Conservation (phyloP, 2,329 filamentous ascomycete species). For the Pseudogymnoascus sp. region DNA sequence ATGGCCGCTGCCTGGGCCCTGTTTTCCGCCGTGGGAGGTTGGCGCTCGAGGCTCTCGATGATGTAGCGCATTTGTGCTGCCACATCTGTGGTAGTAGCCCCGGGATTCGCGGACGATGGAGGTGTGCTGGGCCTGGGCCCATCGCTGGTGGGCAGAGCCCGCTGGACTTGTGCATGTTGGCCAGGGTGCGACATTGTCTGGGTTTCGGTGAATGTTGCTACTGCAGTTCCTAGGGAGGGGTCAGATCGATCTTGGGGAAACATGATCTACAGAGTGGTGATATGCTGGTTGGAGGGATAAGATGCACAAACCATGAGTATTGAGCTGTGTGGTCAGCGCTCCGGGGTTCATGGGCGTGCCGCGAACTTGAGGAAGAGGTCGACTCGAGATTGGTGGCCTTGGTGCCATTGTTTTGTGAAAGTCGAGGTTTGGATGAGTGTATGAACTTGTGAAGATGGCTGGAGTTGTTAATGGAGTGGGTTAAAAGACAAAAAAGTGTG, state of each 20-base stretch:
- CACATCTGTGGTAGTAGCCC: not conserved
- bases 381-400: not conserved
- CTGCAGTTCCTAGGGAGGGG: not conserved
- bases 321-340: not conserved
- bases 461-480: not conserved
- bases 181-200: not conserved
- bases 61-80: not conserved
- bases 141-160: not conserved
- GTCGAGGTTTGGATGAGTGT: not conserved
- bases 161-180: not conserved
- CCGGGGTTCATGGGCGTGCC: not conserved
- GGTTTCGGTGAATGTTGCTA: not conserved
- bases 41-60: not conserved
- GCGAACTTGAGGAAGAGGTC: conserved; percentile 1
- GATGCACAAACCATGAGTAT: not conserved
- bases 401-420: not conserved
- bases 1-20: not conserved
- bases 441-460: not conserved
- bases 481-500: not conserved
- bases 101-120: not conserved
- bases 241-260: not conserved
- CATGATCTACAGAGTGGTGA: not conserved
- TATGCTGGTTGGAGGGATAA: not conserved
- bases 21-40: not conserved
- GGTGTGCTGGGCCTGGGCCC: not conserved